A percentile compares a stretch with the other conserved stretches of the same genome.
These are phyloP conservation scores for Fonsecaea pugnacius DNA, from an alignment of 2,329 filamentous ascomycete species.

Conservation along the genomic window DNA sequence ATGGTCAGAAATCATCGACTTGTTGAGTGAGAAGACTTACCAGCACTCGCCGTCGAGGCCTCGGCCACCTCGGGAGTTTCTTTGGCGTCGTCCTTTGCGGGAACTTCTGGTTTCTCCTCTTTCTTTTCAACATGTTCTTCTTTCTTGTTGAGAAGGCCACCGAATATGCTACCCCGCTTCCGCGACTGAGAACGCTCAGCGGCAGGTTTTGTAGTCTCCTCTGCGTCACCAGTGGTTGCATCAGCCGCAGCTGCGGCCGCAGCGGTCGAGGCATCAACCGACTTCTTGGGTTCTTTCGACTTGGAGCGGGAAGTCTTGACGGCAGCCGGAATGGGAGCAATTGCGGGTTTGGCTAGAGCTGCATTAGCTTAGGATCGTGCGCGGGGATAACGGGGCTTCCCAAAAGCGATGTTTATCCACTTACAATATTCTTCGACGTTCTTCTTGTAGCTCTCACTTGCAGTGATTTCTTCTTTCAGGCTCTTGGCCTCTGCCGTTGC, in stretches of 20 bases:
- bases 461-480: slow-evolving; percentile 71
- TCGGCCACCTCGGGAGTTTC: slow-evolving; percentile 47
- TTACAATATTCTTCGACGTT: slow-evolving; percentile 73
- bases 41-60: slow-evolving; percentile 41
- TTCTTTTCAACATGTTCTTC: slow-evolving; percentile 53
- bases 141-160: slow-evolving; percentile 65
- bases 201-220: slow-evolving; percentile 51
- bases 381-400: slow-evolving; percentile 12
- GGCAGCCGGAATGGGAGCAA: slow-evolving; percentile 43
- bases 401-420: slow-evolving; percentile 41
- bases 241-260: slow-evolving; percentile 27
- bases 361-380: slow-evolving; percentile 38
- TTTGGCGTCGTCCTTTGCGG: slow-evolving; percentile 50
- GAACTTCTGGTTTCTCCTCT: slow-evolving; percentile 48
- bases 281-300: slow-evolving; percentile 44
- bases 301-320: slow-evolving; percentile 41
- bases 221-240: slow-evolving; percentile 27
- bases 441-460: slow-evolving; percentile 86
- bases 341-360: slow-evolving; percentile 49
- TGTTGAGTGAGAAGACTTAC: slow-evolving; percentile 33
- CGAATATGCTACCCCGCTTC: slow-evolving; percentile 64
- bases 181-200: slow-evolving; percentile 66
- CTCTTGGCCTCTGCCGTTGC: slow-evolving; percentile 86
- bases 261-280: slow-evolving; percentile 32
- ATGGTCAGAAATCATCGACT: slow-evolving; percentile 18